phyloP scores from a whole-genome alignment of 306 rosid genomes.

The Pterocarpus macrocarpus region DNA sequence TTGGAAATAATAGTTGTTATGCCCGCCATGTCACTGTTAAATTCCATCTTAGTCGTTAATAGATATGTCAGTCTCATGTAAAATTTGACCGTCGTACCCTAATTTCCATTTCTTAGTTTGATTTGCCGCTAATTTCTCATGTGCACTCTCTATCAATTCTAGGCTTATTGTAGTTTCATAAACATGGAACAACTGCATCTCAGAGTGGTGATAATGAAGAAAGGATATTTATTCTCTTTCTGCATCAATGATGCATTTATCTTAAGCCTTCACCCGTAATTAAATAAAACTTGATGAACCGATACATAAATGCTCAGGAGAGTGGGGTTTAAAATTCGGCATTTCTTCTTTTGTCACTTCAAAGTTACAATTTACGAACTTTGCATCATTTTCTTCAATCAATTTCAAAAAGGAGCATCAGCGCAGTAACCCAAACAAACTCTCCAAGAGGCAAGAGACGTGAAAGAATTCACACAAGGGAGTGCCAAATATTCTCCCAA shows the following conservation, averaged over 20 bases:
- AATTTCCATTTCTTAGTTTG: too few relatives aligned
- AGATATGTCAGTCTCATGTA: too few relatives aligned
- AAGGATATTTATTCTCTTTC: not conserved
- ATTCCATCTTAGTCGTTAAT: too few relatives aligned
- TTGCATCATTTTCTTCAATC: not conserved
- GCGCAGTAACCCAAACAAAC: slow-evolving; percentile 19
- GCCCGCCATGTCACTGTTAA: not conserved
- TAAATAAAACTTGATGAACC: too few relatives aligned
- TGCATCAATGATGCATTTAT: not conserved
- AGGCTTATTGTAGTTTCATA: not conserved
- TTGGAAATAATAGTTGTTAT: not conserved
- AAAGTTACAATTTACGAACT: not conserved
- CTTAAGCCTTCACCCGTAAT: too few relatives aligned
- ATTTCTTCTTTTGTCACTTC: not conserved
- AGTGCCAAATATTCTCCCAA: slow-evolving; percentile 45
- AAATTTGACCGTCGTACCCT: too few relatives aligned
- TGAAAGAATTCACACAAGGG: slow-evolving; percentile 34
- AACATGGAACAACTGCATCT: not conserved
- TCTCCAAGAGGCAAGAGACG: slow-evolving; percentile 33
- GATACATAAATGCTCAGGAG: not conserved
- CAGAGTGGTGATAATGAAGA: not conserved
- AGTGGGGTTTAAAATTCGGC: not conserved
- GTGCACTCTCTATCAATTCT: not conserved
- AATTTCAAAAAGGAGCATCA: slow-evolving; percentile 17
- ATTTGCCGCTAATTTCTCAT: not conserved